phyloP scores from a whole-genome alignment of 208 protist species.

The Wallacemonas sp. region DNA sequence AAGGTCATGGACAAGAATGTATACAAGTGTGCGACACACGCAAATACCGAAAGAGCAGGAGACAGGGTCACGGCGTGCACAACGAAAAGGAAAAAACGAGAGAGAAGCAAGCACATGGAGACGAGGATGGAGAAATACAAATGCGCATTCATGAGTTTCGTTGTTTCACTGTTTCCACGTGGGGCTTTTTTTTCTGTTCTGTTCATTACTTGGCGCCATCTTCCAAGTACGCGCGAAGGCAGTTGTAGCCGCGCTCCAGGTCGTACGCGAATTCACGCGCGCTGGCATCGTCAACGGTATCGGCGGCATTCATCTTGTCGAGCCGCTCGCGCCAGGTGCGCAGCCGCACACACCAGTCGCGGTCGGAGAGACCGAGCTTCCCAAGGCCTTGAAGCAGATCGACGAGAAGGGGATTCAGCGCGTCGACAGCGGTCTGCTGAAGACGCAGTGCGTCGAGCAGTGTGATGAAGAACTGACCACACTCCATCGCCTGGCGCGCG shows the following conservation, averaged over 20 bases:
- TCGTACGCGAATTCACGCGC: slow-evolving; percentile 92
- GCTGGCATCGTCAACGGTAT: slow-evolving; percentile 82
- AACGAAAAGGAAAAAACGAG: no score
- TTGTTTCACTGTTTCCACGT: no score
- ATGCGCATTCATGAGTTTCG: no score
- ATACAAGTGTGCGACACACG: no score
- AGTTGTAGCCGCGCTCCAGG: slow-evolving; percentile 85
- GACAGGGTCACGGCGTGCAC: no score
- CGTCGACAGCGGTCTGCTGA: slow-evolving; percentile 90
- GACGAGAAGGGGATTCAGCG: slow-evolving; percentile 87
- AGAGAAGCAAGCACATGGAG: not conserved
- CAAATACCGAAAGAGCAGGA: no score
- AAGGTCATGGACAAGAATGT: no score
- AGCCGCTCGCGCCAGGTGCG: slow-evolving; percentile 70
- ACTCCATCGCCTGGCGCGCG: slow-evolving; percentile 77
- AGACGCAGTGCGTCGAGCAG: slow-evolving; percentile 91
- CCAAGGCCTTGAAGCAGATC: slow-evolving; percentile 80
- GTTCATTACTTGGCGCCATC: slow-evolving; percentile 28
- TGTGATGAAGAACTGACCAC: slow-evolving; percentile 94
- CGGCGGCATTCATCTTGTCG: slow-evolving; percentile 89
- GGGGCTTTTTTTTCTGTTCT: not conserved
- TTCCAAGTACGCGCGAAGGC: slow-evolving; percentile 73
- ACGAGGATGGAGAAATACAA: not conserved
- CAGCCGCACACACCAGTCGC: slow-evolving; percentile 68
- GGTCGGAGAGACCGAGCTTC: slow-evolving; percentile 41